Base-by-base conservation (phyloP, 306 rosid species). In the Senna siamea region DNA sequence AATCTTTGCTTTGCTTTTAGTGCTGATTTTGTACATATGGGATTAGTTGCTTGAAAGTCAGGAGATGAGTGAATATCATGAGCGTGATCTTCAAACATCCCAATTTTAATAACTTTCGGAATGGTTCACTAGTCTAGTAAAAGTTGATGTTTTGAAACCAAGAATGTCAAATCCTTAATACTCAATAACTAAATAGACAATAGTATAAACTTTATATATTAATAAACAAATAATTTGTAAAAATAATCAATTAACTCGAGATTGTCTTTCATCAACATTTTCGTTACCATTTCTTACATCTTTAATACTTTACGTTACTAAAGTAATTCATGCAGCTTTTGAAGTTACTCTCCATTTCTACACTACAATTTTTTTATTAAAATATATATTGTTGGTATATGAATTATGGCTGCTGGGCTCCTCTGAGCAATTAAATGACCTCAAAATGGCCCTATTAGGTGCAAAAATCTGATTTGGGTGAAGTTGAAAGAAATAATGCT, bases 401-500 rank as follows among this genome's bases (percentile, higher is more conserved):
- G 1, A 10, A 10, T 62, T 62, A 17, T 38, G 48, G 68, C 22
- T 11, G 10, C 14, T 19, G 48, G 68, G 68, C 17, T 62, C 17
- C 68, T 35, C 50, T 38, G 0, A 18, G 50, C 17, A 6, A 9
- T 37, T 38, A 17, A 62, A 19, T 38, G 68, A 14, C 67, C 66
- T 59, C 41, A 59, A 48, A 48, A 9, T 14, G 1, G n/a, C n/a
- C n/a, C n/a, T n/a, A n/a, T n/a, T 61, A 9, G 38, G 20, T 61
- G 30, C 30, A 4, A 37, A 61, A 61, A 61, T 51, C 26, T 35
- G 34, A 69, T 69, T 58, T 71, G 43, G 55, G 26, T 57, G 61
- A 69, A 69, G 22, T 55, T n/a, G 64, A 41, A 40, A 69, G 63
- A 65, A 68, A 30, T 38, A 41, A 56, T 66, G 64, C 30, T 41